phyloP scores from a whole-genome alignment of 2,329 filamentous ascomycete genomes.

The Pseudopyrenochaeta lycopersici region DNA sequence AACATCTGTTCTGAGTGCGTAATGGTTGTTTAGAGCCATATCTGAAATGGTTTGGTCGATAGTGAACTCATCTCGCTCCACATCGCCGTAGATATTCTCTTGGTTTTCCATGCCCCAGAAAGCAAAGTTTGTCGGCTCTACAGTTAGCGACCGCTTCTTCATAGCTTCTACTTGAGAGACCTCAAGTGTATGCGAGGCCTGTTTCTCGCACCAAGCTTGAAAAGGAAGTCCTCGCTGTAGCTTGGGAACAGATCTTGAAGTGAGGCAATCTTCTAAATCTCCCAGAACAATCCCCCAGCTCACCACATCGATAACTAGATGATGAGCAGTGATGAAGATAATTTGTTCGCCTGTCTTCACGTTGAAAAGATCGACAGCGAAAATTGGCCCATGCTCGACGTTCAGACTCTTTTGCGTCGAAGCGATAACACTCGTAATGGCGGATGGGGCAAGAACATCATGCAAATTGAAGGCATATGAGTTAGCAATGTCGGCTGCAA shows the following conservation, averaged over 20 bases:
- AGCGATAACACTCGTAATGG: constrained; percentile 24
- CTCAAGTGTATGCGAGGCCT: constrained; percentile 27
- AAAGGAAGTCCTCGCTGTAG: constrained; percentile 37
- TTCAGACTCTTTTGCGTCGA: constrained; percentile 38
- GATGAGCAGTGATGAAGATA: constrained; percentile 41
- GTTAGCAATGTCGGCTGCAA: constrained; percentile 11
- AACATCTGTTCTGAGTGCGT: constrained; percentile 61
- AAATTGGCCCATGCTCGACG: constrained; percentile 39
- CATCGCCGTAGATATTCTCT: constrained; percentile 40
- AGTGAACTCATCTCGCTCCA: constrained; percentile 38
- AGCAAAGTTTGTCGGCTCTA: constrained; percentile 29
- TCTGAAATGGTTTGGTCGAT: constrained; percentile 29
- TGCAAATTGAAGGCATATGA: constrained; percentile 34
- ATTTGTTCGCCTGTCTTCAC: constrained; percentile 25
- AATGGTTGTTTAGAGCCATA: constrained; percentile 39
- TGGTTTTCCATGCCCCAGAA: constrained; percentile 44
- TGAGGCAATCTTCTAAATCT: constrained; percentile 44
- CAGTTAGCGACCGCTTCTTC: constrained; percentile 15
- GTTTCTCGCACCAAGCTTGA: constrained; percentile 41
- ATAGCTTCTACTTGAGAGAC: constrained; percentile 11
- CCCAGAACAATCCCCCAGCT: constrained; percentile 44
- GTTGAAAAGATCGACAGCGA: constrained; percentile 36
- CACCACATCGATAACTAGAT: constrained; percentile 45
- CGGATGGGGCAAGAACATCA: constrained; percentile 9
- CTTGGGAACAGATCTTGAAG: constrained; percentile 8